Conservation (phyloP, 2,329 filamentous ascomycete species). For the Penicillium sp. region DNA sequence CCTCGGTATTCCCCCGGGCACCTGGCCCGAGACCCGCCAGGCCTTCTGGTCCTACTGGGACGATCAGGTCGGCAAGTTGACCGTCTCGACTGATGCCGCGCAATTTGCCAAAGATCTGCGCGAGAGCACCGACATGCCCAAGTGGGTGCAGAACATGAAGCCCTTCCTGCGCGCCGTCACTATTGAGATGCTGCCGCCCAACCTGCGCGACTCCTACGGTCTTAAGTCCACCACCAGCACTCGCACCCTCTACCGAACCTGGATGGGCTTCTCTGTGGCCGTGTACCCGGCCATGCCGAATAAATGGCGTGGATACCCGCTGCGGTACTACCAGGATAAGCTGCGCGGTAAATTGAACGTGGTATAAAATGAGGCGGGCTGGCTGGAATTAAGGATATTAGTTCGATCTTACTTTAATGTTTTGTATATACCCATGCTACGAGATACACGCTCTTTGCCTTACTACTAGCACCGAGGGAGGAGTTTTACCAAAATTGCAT, state of each 20-base stretch:
- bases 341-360: conserved; percentile 33
- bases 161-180: conserved; percentile 37
- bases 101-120: conserved; percentile 35
- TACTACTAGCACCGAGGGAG: conserved; percentile 6
- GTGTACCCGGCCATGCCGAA: conserved; percentile 40
- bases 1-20: conserved; percentile 31
- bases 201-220: conserved; percentile 38
- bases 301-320: conserved; percentile 35
- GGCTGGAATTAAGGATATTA: neutral
- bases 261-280: conserved; percentile 37
- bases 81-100: conserved; percentile 34
- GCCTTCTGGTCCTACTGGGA: conserved; percentile 45
- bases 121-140: conserved; percentile 30
- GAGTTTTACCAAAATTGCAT: conserved; percentile 3
- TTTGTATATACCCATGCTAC: conserved; percentile 25
- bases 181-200: conserved; percentile 40
- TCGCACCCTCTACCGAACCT: conserved; percentile 33
- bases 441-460: conserved; percentile 19
- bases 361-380: conserved; percentile 13
- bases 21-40: conserved; percentile 36
- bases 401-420: conserved; percentile 9
- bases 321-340: conserved; percentile 37
- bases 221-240: conserved; percentile 34
- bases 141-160: conserved; percentile 35
- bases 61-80: conserved; percentile 31